Conservation (phyloP, 1,284 basidiomycete species). For the Pholiota adiposa region DNA sequence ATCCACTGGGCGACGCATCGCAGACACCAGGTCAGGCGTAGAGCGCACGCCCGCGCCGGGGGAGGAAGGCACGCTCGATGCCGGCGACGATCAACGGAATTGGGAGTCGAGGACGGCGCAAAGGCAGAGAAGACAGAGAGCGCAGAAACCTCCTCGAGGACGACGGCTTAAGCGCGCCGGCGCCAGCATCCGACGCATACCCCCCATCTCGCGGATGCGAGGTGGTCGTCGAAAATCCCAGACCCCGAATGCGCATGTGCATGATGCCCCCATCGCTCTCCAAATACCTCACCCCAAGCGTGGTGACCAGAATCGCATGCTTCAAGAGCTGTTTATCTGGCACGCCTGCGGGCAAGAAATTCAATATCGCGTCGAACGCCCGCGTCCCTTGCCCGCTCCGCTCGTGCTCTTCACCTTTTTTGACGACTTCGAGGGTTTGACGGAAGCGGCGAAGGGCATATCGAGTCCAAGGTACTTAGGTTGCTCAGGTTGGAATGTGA, state of each 20-base stretch:
- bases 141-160: background rate
- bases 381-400: background rate
- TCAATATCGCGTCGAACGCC: constrained; percentile 39
- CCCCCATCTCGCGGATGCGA: too few relatives aligned
- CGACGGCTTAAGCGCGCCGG: too few relatives aligned
- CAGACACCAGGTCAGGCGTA: constrained; percentile 14
- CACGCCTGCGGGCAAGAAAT: constrained; percentile 36
- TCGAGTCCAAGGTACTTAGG: background rate
- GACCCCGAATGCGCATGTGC: too few relatives aligned
- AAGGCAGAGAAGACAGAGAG: background rate
- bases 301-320: constrained; percentile 40
- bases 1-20: background rate
- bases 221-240: too few relatives aligned
- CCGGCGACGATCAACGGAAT: background rate
- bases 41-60: background rate
- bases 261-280: background rate
- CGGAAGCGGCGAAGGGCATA: background rate
- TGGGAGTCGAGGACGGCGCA: background rate
- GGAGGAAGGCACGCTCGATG: background rate
- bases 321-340: constrained; percentile 41
- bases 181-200: too few relatives aligned
- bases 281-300: constrained; percentile 38
- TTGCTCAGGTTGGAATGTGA: background rate
- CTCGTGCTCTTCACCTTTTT: background rate
- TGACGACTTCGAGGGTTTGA: background rate